Percentiles rank a stretch among this genome's conserved stretches.
phyloP scores from a whole-genome alignment of 108 stramenopile species.

The Skeletonema grethae region DNA sequence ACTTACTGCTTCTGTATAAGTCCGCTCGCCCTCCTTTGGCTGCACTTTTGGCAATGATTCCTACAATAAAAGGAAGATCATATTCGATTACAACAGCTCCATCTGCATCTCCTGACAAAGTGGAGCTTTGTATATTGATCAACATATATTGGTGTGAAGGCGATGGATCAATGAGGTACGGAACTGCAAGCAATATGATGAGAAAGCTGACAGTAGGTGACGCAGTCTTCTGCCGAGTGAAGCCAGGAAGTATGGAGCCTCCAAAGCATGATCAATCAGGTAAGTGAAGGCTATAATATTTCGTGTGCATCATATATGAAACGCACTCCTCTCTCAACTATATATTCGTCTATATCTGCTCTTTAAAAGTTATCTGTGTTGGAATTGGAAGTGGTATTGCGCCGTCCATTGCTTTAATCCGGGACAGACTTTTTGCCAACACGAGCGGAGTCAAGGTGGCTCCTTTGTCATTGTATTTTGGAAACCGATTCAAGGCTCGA shows the following conservation, averaged over 20 bases:
- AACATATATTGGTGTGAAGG: constrained; percentile 62
- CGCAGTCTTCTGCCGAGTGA: constrained; percentile 55
- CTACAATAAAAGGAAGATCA: constrained; percentile 82
- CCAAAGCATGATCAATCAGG: constrained; percentile 51
- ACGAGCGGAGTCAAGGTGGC: constrained; percentile 55
- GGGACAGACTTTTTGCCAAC: constrained; percentile 69
- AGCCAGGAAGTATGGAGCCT: constrained; percentile 68
- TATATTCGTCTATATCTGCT: neutral
- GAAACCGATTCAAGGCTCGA: constrained; percentile 70
- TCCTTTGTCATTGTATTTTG: constrained; percentile 85
- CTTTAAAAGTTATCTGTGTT: constrained; percentile 65
- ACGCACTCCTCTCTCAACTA: neutral
- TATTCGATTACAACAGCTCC: constrained; percentile 87
- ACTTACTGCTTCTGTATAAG: constrained; percentile 48
- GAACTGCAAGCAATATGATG: constrained; percentile 63
- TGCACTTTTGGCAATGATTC: constrained; percentile 66
- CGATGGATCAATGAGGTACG: constrained; percentile 40
- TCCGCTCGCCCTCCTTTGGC: constrained; percentile 63
- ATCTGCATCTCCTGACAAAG: constrained; percentile 37
- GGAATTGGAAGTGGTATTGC: constrained; percentile 92
- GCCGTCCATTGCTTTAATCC: constrained; percentile 87
- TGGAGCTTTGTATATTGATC: constrained; percentile 62
- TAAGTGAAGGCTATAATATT: constrained; percentile 2
- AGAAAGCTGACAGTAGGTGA: constrained; percentile 51
- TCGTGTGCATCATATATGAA: neutral